Percentiles rank a stretch among this genome's conserved stretches.
phyloP scores from a whole-genome alignment of 805 yeast genomes.

The Pichia pseudocactophila region DNA sequence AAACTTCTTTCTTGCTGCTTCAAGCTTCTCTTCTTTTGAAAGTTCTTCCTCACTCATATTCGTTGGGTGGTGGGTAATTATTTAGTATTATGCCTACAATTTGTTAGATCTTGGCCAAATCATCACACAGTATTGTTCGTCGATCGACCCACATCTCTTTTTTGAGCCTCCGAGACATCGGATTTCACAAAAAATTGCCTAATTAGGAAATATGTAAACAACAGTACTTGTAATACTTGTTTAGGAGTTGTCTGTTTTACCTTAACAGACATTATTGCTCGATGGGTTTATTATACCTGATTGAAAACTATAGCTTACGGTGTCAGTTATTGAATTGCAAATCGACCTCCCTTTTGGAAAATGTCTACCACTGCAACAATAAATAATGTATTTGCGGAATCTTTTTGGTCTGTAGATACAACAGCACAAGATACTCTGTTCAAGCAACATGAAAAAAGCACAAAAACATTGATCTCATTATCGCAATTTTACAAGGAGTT shows the following conservation, averaged over 20 bases:
- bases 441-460: slow-evolving; percentile 49
- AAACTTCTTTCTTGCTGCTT: slow-evolving; percentile 29
- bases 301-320: too few species aligned
- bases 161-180: background rate
- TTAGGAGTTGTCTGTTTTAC: too few species aligned
- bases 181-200: background rate
- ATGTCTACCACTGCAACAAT: background rate
- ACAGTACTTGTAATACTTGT: too few species aligned
- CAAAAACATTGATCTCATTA: slow-evolving; percentile 47
- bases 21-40: slow-evolving; percentile 28
- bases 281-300: too few species aligned
- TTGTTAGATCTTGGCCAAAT: background rate
- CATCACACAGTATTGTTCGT: background rate
- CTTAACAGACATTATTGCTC: too few species aligned
- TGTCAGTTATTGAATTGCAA: too few species aligned
- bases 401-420: slow-evolving; percentile 47
- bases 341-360: too few species aligned
- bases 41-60: slow-evolving; percentile 20
- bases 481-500: slow-evolving; percentile 44
- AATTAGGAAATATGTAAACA: background rate
- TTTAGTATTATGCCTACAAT: too few species aligned
- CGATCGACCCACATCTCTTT: background rate
- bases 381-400: slow-evolving; percentile 15
- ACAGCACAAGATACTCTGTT: slow-evolving; percentile 49
- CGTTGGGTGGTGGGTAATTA: too few species aligned